phyloP scores from a whole-genome alignment of 2,329 filamentous ascomycete genomes.

The Paradendryphiella salina region DNA sequence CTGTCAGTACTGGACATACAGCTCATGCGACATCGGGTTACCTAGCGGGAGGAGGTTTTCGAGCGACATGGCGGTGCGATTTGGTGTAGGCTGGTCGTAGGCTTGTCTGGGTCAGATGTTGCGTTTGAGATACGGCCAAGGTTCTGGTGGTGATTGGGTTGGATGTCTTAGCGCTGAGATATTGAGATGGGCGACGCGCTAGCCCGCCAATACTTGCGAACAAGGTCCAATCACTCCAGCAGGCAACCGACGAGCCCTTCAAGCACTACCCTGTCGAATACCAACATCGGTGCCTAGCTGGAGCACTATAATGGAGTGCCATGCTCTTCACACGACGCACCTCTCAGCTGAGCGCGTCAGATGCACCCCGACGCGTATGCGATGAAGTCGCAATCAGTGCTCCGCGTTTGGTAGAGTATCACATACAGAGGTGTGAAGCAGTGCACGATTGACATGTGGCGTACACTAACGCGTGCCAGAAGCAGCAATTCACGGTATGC shows the following conservation, averaged over 20 bases:
- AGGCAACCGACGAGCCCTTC: conserved; percentile 23
- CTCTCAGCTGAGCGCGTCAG: conserved; percentile 31
- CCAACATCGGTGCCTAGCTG: conserved; percentile 34
- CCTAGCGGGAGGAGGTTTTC: conserved; percentile 42
- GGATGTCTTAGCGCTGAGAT: conserved; percentile 26
- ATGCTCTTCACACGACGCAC: conserved; percentile 41
- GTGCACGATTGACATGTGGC: neutral
- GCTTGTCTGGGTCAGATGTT: neutral
- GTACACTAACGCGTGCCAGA: conserved; percentile 2
- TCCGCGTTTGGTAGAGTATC: conserved; percentile 1
- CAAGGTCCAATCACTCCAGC: conserved; percentile 17
- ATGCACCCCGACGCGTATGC: conserved; percentile 20
- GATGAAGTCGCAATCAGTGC: conserved; percentile 16
- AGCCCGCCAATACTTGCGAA: conserved; percentile 15
- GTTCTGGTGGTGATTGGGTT: conserved; percentile 20
- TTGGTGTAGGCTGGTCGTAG: neutral
- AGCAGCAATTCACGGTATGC: neutral
- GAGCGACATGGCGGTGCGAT: conserved; percentile 27
- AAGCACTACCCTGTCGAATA: conserved; percentile 10
- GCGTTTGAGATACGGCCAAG: conserved; percentile 8
- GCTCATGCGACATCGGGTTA: conserved; percentile 5
- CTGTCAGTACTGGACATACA: conserved; percentile 21
- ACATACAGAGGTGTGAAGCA: conserved; percentile 1
- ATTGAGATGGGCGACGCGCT: conserved; percentile 19
- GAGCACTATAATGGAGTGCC: conserved; percentile 44